These are phyloP conservation scores for Sambucus nigra DNA, from an alignment of 129 eudicot species.

Conservation along the genomic window DNA sequence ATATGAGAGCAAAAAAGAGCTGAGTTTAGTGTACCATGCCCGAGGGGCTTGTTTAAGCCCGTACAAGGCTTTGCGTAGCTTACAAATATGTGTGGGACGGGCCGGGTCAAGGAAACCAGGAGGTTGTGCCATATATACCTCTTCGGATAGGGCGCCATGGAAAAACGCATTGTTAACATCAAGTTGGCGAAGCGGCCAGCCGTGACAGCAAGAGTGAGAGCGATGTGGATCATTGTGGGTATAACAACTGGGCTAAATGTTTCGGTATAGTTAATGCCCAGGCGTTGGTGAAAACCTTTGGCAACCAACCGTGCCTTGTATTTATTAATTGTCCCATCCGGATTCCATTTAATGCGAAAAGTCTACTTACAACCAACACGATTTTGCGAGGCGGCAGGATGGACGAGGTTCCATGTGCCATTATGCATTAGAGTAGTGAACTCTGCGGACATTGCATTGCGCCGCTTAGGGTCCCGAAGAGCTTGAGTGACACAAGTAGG, in stretches of 20 bases:
- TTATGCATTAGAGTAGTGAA: not conserved
- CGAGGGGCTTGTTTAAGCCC: not conserved
- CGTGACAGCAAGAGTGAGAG: not conserved
- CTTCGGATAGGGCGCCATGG: too few species aligned
- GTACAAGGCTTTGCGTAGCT: not conserved
- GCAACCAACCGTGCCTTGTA: conserved; percentile 3
- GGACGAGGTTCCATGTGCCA: not conserved
- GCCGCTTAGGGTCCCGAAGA: too few species aligned
- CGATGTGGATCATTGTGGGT: not conserved
- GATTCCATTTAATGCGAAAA: not conserved
- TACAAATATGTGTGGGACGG: not conserved
- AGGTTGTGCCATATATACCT: too few species aligned
- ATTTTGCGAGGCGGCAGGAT: not conserved
- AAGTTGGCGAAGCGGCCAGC: not conserved
- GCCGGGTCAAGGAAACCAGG: not conserved
- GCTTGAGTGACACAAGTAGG: too few species aligned
- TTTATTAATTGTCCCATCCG: not conserved
- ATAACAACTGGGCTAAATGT: conserved; percentile 2
- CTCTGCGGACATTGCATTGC: not conserved
- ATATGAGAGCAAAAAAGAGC: not conserved
- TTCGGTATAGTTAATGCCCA: not conserved
- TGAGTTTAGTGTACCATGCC: not conserved
- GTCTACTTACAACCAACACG: conserved; percentile 1
- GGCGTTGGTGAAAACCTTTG: not conserved
- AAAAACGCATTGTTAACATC: too few species aligned